phyloP scores from a whole-genome alignment of 305 asterid genomes.

The Rubia peregrina region DNA sequence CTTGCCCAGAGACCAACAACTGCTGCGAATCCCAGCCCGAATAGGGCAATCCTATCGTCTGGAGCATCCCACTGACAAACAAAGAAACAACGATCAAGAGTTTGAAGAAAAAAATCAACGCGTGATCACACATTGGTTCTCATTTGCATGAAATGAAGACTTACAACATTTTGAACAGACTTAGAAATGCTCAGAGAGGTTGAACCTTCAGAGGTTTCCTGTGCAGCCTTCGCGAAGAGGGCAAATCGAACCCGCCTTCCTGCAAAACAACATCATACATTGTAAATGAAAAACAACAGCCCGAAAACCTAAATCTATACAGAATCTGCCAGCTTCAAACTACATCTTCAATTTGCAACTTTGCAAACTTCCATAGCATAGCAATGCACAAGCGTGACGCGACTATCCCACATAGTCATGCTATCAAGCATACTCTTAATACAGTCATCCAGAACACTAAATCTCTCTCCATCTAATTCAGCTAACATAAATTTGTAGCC shows the following conservation, averaged over 20 bases:
- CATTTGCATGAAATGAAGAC: conserved; percentile 9
- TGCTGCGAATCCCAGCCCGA: conserved; percentile 86
- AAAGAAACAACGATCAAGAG: conserved; percentile 6
- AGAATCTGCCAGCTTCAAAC: too few relatives aligned
- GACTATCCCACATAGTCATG: background rate
- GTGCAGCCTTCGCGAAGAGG: conserved; percentile 32
- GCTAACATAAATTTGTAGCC: background rate
- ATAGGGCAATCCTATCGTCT: conserved; percentile 74
- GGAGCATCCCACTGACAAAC: conserved; percentile 75
- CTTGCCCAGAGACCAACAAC: conserved; percentile 72
- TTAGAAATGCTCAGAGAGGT: conserved; percentile 22
- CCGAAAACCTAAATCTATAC: background rate
- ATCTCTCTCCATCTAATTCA: background rate
- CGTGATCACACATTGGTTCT: background rate
- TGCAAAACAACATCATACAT: conserved; percentile 12
- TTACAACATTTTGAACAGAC: conserved; percentile 30
- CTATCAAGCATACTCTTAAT: too few relatives aligned
- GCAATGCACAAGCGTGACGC: too few relatives aligned
- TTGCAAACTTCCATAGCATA: background rate
- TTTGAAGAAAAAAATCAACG: conserved; percentile 8
- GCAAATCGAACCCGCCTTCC: conserved; percentile 24
- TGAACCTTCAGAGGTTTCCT: conserved; percentile 29
- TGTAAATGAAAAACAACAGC: background rate
- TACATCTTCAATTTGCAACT: background rate
- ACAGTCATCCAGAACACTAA: background rate